Evolutionary conservation across 768 basidiomycete genomes (phyloP), one percentile per base, ranked within the genome.

Genomic region (Lentinula detonsa): DNA sequence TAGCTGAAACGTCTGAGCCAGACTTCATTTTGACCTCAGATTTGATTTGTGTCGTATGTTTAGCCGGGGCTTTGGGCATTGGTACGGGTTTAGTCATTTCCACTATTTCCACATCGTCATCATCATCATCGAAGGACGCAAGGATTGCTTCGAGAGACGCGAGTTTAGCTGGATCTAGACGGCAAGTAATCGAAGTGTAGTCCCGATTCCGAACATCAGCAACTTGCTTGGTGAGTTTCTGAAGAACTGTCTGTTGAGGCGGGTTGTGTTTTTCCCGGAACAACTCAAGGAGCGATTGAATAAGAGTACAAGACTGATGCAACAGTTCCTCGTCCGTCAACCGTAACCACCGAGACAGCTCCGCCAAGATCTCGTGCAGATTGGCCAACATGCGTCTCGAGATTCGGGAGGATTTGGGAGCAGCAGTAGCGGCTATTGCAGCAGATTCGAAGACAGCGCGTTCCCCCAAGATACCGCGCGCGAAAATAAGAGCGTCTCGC

Each of bases 401-500:
- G 8, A 83, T 75, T 67, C 81, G 85, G 31, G 71, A 70, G 15
- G 46, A 15, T 4, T n/a, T 13, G 23, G 5, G n/a, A 6, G 49
- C 54, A 60, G 46, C 34, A 28, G 49, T n/a, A 18, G 35, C 33
- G 18, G 52, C 55, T 60, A 73, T 64, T 40, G 69, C 71, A 9
- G 88, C 88, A 31, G 77, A 78, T 71, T 96, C 94, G 63, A 99
- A 85, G 10, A 88, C 83, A 46, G 85, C 77, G 73, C 93, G 85
- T 64, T 93, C 87, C 2, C 85, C 88, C 51, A 97, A 74, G 78
- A 97, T 81, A 67, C 95, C 91, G 65, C 90, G 76, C 8, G 89
- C 95, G 67, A 97, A 94, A 64, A 98, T 95, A 56, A 98, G 79
- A 2, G 95, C 97, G 70, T 98, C 97, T 59, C 95, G 85, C 97